Evolutionary conservation across 1,284 basidiomycete genomes (phyloP).

Genomic region (Ustilago hordei): DNA sequence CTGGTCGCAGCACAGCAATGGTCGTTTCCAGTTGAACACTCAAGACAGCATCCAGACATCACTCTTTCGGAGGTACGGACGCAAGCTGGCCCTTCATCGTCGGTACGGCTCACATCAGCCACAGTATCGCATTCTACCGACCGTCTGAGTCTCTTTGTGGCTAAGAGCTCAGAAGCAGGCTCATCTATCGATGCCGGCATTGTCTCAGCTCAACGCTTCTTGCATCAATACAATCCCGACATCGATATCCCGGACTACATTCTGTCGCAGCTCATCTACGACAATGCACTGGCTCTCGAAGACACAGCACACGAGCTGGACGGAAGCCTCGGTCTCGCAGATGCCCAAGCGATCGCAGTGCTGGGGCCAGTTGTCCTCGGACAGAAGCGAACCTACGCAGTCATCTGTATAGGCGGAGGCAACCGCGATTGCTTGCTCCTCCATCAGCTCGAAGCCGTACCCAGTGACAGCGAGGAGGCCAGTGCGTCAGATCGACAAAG

Average conservation of each 20-base stretch:
- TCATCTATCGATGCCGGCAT: constrained; percentile 43
- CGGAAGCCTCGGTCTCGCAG: constrained; percentile 25
- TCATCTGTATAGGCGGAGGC: constrained; percentile 27
- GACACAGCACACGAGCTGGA: constrained; percentile 17
- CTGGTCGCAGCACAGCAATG: constrained; percentile 27
- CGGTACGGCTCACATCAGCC: constrained; percentile 19
- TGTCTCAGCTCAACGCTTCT: constrained; percentile 28
- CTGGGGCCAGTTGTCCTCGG: constrained; percentile 25
- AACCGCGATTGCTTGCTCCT: constrained; percentile 35
- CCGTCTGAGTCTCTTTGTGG: constrained; percentile 21
- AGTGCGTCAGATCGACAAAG: neutral
- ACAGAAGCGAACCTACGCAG: constrained; percentile 7
- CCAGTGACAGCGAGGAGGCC: neutral
- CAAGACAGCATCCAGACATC: neutral
- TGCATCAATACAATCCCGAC: constrained; percentile 26
- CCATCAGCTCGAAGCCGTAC: constrained; percentile 26
- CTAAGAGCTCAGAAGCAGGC: constrained; percentile 7
- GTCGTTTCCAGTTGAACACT: constrained; percentile 14
- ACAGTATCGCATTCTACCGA: constrained; percentile 1
- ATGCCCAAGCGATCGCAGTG: constrained; percentile 34
- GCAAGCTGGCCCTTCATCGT: neutral
- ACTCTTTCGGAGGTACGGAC: neutral
- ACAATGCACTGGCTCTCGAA: constrained; percentile 24
- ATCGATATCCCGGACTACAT: constrained; percentile 37
- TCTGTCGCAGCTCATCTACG: constrained; percentile 23